A percentile compares a stretch with the other conserved stretches of the same genome.
phyloP scores from a whole-genome alignment of 2,329 filamentous ascomycete species.

The Diplodia seriata region DNA sequence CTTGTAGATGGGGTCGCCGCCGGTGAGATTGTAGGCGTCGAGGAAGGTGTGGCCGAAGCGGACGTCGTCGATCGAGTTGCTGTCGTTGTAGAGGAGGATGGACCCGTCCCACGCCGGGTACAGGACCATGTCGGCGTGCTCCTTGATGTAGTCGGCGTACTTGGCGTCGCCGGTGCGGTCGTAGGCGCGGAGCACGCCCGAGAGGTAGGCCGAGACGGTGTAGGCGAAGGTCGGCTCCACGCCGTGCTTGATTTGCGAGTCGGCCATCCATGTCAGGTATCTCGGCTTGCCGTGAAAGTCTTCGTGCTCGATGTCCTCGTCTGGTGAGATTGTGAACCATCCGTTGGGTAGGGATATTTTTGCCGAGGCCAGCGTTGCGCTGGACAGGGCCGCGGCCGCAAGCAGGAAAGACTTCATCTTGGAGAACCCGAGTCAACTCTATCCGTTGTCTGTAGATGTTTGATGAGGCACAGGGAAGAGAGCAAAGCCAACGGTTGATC shows the following conservation, averaged over 20 bases:
- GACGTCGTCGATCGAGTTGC: conserved; percentile 57
- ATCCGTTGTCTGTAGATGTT: not conserved
- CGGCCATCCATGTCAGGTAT: conserved; percentile 53
- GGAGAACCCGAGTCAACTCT: no score
- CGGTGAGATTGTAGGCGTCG: conserved; percentile 55
- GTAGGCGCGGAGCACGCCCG: conserved; percentile 59
- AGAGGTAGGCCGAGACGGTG: conserved; percentile 55
- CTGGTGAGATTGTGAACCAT: conserved; percentile 36
- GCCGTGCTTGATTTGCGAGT: conserved; percentile 55
- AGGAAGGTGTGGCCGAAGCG: conserved; percentile 62
- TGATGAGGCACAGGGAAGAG: not conserved
- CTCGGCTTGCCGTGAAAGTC: conserved; percentile 31
- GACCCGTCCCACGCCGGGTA: conserved; percentile 53
- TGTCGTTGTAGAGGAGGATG: conserved; percentile 20
- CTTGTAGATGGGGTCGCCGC: conserved; percentile 56
- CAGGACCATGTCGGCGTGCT: conserved; percentile 58
- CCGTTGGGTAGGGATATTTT: conserved; percentile 34
- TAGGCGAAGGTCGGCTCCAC: conserved; percentile 53
- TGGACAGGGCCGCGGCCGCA: conserved; percentile 30
- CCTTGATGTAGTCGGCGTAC: conserved; percentile 57
- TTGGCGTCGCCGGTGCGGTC: conserved; percentile 53
- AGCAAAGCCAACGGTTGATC: not conserved
- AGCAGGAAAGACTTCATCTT: conserved; percentile 34
- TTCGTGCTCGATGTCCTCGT: conserved; percentile 33
- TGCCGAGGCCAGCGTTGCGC: conserved; percentile 34